Base-by-base conservation (phyloP, 148 eudicot genomes). In the Silene latifolia region DNA sequence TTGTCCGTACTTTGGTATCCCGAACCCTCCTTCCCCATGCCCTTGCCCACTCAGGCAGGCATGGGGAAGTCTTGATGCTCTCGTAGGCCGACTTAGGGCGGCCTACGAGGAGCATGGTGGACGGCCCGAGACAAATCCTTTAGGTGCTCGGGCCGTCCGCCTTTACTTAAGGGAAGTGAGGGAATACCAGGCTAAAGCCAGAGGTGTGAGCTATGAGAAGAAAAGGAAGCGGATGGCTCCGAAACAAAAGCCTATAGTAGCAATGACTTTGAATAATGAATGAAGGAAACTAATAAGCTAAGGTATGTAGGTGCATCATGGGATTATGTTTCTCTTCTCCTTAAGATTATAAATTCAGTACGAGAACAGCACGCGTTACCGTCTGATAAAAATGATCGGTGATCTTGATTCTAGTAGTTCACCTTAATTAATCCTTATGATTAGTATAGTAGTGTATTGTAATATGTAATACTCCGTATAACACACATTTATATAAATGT, bases 81-180 rank as follows among this genome's bases (percentile, higher is more conserved):
- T 86, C 27, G 65, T 86, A 63, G 89, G 89, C 15, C 85, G 89
- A 15, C 84, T 86, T 10, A 72, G 89, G 15, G 89, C 89, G 0
- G 89, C 89, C n/a, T 84, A 47, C 19, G 89, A 86, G 71, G 89
- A 86, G 47, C 80, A 80, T 46, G 89, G 89, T 0, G 89, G 89
- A 7, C 74, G 74, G 47, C 78, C 89, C 9, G 89, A 86, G 62
- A 61, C 71, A 4, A 86, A 86, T 84, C 89, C 89, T 14, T 84
- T 86, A 58, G 89, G 87, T 21, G 87, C 87, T 23, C 85, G 87
- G 7, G 89, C 89, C 12, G 89, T 86, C 0, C 19, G 89, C 62
- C 85, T 86, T 7, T 86, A 82, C 32, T 74, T 86, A 5, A 83
- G 87, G 53, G 87, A 86, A 21, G 89, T 86, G 5, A 75, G 89